A percentile compares a stretch with the other conserved stretches of the same genome.
Evolutionary conservation across 495 filamentous ascomycete genomes (phyloP).

Genomic region (Penicillium ucsense): DNA sequence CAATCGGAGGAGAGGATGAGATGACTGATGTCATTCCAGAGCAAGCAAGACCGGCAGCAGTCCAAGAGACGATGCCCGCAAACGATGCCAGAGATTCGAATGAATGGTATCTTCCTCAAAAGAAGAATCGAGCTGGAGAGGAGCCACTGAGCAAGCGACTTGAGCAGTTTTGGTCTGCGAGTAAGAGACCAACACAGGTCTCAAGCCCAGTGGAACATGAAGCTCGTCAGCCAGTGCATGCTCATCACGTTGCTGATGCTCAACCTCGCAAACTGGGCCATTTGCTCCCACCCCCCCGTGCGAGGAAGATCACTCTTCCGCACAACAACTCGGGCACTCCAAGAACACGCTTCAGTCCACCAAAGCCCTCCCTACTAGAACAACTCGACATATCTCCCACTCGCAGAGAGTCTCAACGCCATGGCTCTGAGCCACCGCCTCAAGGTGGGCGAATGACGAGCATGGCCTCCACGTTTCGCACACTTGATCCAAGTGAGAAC

Average conservation of each 20-base stretch:
- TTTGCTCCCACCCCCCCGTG: slow-evolving; percentile 19
- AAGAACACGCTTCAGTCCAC: slow-evolving; percentile 36
- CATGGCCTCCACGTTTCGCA: slow-evolving; percentile 9
- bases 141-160: slow-evolving; percentile 34
- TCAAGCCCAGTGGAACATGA: slow-evolving; percentile 11
- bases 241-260: slow-evolving; percentile 8
- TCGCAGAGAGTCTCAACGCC: slow-evolving; percentile 8
- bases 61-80: background rate
- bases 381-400: slow-evolving; percentile 34
- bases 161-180: slow-evolving; percentile 33
- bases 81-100: slow-evolving; percentile 11
- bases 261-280: slow-evolving; percentile 18
- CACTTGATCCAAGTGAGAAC: background rate
- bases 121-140: slow-evolving; percentile 18
- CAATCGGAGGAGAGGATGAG: slow-evolving; percentile 27
- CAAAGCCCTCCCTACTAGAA: slow-evolving; percentile 35
- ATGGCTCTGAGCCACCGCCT: slow-evolving; percentile 21
- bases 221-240: slow-evolving; percentile 8
- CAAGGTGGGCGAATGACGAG: slow-evolving; percentile 16
- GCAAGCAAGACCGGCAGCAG: slow-evolving; percentile 1
- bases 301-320: slow-evolving; percentile 29
- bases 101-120: slow-evolving; percentile 21
- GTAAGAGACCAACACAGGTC: slow-evolving; percentile 19
- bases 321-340: slow-evolving; percentile 31
- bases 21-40: slow-evolving; percentile 16